Percentiles rank a stretch among this genome's conserved stretches.
phyloP scores from a whole-genome alignment of 1,284 basidiomycete genomes.

The Trichosporon asahii region DNA sequence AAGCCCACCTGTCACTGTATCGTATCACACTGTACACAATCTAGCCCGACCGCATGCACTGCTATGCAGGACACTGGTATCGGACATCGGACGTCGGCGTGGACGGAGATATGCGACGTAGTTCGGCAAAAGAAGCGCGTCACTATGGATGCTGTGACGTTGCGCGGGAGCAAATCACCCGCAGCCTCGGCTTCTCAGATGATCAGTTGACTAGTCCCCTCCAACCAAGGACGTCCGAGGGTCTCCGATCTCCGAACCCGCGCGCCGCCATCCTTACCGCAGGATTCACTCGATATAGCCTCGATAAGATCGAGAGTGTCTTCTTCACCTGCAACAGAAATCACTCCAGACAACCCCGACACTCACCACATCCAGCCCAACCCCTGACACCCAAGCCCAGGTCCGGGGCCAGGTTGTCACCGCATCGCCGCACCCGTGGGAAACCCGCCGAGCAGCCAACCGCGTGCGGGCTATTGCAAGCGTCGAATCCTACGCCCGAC shows the following conservation, averaged over 20 bases:
- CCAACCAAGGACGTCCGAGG: not conserved
- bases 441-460: not conserved
- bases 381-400: not conserved
- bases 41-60: not conserved
- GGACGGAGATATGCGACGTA: not conserved
- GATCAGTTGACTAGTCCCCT: not conserved
- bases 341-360: not conserved
- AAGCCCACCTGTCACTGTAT: not conserved
- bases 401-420: not conserved
- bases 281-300: not conserved
- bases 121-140: no score
- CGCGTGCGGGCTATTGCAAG: not conserved
- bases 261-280: no score
- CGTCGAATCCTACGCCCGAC: conserved; percentile 10
- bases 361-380: not conserved
- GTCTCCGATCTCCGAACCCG: not conserved
- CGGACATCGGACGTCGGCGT: not conserved
- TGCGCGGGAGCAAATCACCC: not conserved
- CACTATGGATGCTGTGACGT: not conserved
- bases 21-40: not conserved
- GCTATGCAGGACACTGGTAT: not conserved
- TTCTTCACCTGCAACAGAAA: not conserved
- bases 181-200: not conserved
- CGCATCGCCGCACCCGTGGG: not conserved
- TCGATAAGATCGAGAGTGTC: no score